A percentile compares a stretch with the other conserved stretches of the same genome.
Evolutionary conservation across 1,284 basidiomycete species (phyloP).

Genomic region (Leccinum angustisporum): DNA sequence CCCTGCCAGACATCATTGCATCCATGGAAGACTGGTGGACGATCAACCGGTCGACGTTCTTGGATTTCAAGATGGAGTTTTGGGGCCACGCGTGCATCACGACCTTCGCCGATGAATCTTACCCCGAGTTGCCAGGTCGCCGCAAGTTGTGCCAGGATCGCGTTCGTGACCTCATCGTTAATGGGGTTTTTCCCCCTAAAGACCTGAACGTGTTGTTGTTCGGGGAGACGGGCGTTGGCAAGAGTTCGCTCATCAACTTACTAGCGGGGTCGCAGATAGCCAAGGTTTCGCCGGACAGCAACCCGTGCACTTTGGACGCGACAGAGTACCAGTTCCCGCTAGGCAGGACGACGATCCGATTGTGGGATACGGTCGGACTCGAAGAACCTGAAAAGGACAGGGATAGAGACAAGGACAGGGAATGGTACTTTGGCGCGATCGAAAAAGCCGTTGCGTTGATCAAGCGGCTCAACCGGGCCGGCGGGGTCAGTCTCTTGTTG

Average conservation of each 20-base stretch:
- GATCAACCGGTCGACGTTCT: slow-evolving; percentile 21
- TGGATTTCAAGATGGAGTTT: slow-evolving; percentile 26
- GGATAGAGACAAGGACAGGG: neutral
- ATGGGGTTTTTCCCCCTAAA: slow-evolving; percentile 25
- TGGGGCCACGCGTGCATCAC: slow-evolving; percentile 34
- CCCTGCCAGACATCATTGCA: slow-evolving; percentile 16
- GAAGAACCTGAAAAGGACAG: slow-evolving; percentile 27
- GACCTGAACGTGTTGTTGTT: slow-evolving; percentile 32
- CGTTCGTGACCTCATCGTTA: slow-evolving; percentile 22
- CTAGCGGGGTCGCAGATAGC: slow-evolving; percentile 30
- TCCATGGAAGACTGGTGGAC: slow-evolving; percentile 38
- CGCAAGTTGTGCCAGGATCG: slow-evolving; percentile 18
- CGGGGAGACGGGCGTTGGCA: slow-evolving; percentile 35
- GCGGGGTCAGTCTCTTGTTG: slow-evolving; percentile 33
- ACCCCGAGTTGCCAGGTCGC: slow-evolving; percentile 29
- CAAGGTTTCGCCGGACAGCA: slow-evolving; percentile 25
- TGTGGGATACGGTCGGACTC: slow-evolving; percentile 34
- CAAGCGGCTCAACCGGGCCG: slow-evolving; percentile 21
- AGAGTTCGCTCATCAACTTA: slow-evolving; percentile 35
- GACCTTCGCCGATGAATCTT: slow-evolving; percentile 27
- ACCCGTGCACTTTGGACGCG: slow-evolving; percentile 28
- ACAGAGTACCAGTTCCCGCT: slow-evolving; percentile 29
- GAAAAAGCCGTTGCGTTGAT: slow-evolving; percentile 33
- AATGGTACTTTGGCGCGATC: slow-evolving; percentile 26
- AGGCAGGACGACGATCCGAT: slow-evolving; percentile 19